These are phyloP conservation scores for Passiflora organensis DNA, from an alignment of 345 rosid genomes.

Conservation along the genomic window DNA sequence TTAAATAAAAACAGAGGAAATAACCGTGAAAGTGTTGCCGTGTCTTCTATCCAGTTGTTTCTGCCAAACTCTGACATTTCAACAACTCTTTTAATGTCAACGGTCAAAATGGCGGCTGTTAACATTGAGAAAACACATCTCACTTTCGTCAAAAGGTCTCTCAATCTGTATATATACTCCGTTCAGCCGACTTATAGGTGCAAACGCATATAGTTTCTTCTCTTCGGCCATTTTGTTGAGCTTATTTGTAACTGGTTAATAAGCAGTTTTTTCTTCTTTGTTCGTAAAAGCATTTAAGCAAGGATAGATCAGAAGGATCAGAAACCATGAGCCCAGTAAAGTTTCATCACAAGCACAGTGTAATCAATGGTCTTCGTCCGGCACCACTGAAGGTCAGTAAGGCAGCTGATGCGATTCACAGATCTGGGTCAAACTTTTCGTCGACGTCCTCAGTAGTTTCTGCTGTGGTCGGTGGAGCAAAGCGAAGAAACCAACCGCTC, in stretches of 20 bases:
- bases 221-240: neutral
- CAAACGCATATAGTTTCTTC: neutral
- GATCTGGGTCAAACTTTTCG: neutral
- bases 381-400: constrained; percentile 16
- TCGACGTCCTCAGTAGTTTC: neutral
- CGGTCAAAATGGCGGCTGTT: too few relatives aligned
- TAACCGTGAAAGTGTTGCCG: too few relatives aligned
- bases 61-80: too few relatives aligned
- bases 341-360: neutral
- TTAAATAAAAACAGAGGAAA: too few relatives aligned
- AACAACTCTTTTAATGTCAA: too few relatives aligned
- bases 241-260: neutral
- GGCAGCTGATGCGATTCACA: constrained; percentile 15
- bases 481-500: constrained; percentile 9
- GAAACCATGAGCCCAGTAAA: constrained; percentile 15
- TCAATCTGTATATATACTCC: neutral
- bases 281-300: too few relatives aligned
- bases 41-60: too few relatives aligned
- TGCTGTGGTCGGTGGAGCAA: neutral
- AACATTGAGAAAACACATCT: too few relatives aligned
- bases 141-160: too few relatives aligned
- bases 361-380: constrained; percentile 17
- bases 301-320: too few relatives aligned
- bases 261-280: neutral
- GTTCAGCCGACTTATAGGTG: neutral